Evolutionary conservation across 805 yeast species (phyloP).

Genomic region (Ogataea naganishii): DNA sequence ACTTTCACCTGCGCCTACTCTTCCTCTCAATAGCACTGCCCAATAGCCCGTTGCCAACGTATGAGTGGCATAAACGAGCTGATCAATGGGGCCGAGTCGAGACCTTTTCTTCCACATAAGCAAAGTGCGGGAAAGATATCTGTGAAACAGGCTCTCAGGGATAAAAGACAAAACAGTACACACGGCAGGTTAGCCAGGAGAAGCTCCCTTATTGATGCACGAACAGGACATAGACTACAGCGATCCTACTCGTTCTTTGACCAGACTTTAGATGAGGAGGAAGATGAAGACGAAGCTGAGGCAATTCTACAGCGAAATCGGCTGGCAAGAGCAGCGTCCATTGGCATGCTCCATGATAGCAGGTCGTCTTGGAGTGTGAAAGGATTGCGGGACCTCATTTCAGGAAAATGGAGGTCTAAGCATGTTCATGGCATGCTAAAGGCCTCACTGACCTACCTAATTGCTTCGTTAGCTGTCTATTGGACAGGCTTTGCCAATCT

Average conservation of each 20-base stretch:
- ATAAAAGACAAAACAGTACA: too few species aligned
- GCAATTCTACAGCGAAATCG: constrained; percentile 6
- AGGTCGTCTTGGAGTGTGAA: constrained; percentile 1
- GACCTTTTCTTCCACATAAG: too few species aligned
- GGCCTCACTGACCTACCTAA: constrained; percentile 64
- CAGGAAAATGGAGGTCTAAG: neutral
- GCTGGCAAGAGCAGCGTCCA: too few species aligned
- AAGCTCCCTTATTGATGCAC: constrained; percentile 35
- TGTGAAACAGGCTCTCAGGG: too few species aligned
- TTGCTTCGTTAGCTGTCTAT: constrained; percentile 71
- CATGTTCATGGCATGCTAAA: constrained; percentile 33
- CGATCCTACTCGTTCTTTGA: constrained; percentile 22
- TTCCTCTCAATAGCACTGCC: too few species aligned
- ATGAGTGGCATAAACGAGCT: too few species aligned
- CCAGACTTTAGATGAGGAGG: constrained; percentile 13
- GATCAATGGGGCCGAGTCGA: too few species aligned
- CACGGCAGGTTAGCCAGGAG: too few species aligned
- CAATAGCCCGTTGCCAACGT: too few species aligned
- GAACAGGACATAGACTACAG: constrained; percentile 30
- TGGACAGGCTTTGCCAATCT: constrained; percentile 36
- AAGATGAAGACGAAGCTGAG: constrained; percentile 5
- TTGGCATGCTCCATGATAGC: constrained; percentile 10
- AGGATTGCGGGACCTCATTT: constrained; percentile 1
- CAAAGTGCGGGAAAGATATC: too few species aligned
- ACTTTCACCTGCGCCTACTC: too few species aligned